Percentiles rank a stretch among this genome's conserved stretches.
Conservation (phyloP, 192 early-diverging fungal genomes). For the Rhizophagus sp. region DNA sequence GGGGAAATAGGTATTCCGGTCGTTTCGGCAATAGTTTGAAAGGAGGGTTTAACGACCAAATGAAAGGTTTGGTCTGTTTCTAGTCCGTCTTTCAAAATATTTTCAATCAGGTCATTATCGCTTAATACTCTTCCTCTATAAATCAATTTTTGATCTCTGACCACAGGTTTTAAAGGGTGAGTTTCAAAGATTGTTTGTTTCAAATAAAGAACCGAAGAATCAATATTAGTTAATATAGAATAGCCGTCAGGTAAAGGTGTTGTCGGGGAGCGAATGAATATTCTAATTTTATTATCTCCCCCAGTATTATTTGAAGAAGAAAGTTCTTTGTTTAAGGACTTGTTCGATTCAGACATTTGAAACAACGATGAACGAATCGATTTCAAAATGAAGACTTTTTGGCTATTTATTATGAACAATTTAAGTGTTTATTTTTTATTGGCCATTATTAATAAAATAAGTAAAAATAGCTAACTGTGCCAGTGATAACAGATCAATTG, state of each 20-base stretch:
- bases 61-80: conserved; percentile 29
- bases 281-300: conserved; percentile 7
- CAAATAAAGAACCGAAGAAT: conserved; percentile 24
- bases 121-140: conserved; percentile 30
- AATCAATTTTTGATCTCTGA: conserved; percentile 29
- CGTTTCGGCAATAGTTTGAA: conserved; percentile 4
- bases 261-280: conserved; percentile 32
- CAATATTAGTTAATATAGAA: conserved; percentile 17
- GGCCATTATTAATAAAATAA: too few relatives aligned
- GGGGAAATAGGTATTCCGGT: conserved; percentile 2
- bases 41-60: conserved; percentile 31
- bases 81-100: conserved; percentile 17
- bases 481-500: too few relatives aligned
- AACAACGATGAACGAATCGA: neutral
- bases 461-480: too few relatives aligned
- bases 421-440: too few relatives aligned
- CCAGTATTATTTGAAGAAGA: conserved; percentile 5
- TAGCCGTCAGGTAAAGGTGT: conserved; percentile 18
- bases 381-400: neutral
- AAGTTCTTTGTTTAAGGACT: neutral
- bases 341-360: conserved; percentile 3
- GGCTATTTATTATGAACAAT: too few relatives aligned
- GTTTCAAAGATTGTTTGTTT: conserved; percentile 23
- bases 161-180: conserved; percentile 17
- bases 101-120: conserved; percentile 15